Base-by-base conservation (phyloP, 2,329 filamentous ascomycete species). In the Didymella lethalis region DNA sequence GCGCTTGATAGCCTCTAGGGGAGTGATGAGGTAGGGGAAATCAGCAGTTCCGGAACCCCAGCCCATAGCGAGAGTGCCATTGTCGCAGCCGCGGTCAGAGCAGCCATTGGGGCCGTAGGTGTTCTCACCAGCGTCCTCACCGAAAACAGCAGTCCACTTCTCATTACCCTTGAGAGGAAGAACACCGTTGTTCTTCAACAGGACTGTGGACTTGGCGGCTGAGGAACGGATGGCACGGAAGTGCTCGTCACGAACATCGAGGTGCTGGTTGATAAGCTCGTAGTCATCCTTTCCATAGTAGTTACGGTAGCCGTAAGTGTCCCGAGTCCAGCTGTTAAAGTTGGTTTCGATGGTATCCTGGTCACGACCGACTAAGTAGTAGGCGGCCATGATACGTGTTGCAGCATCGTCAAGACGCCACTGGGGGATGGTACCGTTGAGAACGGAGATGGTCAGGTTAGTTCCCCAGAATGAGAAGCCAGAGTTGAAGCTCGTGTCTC, bases 401-500 rank as follows among this genome's bases (percentile, higher is more conserved):
- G 87, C 91, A 89, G 97, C 96, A 73, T 98, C 95, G 67, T 97
- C 93, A 10, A 98, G 75, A 49, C 94, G 87, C 85, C 90, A 96
- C 66, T 91, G 87, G 0, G 94, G 92, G 31, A 98, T 81, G 0
- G 93, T 97, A 34, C 93, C 93, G 72, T 98, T 97, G 67, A 96
- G 78, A 6, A 97, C 88, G 1, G 91, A 91, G 47, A 96, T 81
- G 2, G 94, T 97, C 67, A 98, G 78, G 77, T 98, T 98, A 28
- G 88, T 81, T 10, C 94, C 94, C 90, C 91, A 97, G 82, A 83
- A 96, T 18, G 88, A 89, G 49, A 79, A 77, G 7, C 90, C 90
- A 4, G 85, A 86, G 76, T 90, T 86, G 79, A 97, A 96, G 20
- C 79, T 64, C 1, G 90, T 90, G 73, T 97, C 94, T 54, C 92